A percentile compares a stretch with the other conserved stretches of the same genome.
Conservation (phyloP, 768 basidiomycete species). For the Pisolithus albus region DNA sequence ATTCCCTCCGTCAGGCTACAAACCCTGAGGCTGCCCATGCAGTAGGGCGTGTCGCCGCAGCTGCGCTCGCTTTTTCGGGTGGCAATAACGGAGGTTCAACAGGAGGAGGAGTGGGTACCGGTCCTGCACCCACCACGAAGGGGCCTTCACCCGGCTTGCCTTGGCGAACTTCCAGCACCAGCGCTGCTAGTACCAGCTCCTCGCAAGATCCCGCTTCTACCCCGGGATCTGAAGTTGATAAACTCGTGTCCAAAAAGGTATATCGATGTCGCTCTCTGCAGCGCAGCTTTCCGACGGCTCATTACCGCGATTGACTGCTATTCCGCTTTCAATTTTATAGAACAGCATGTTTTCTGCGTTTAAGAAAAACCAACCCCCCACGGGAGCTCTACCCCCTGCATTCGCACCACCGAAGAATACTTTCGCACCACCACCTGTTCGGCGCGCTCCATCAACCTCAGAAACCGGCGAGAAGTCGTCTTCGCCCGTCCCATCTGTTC, state of each 20-base stretch:
- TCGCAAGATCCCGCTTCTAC: conserved; percentile 11
- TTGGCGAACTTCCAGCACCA: conserved; percentile 6
- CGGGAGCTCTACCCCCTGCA: conserved; percentile 33
- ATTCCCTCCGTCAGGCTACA: conserved; percentile 23
- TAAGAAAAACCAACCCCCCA: conserved; percentile 33
- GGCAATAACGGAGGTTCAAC: neutral
- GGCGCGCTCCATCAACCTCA: conserved; percentile 25
- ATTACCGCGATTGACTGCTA: neutral
- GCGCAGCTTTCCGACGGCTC: conserved; percentile 17
- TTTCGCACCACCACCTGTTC: conserved; percentile 49
- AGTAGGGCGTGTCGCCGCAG: conserved; percentile 53
- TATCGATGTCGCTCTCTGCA: conserved; percentile 17
- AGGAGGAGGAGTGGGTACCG: neutral
- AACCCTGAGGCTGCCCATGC: conserved; percentile 37
- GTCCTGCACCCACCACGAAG: neutral
- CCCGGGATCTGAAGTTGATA: conserved; percentile 20
- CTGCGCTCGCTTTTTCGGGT: conserved; percentile 39
- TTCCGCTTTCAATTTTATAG: conserved; percentile 1
- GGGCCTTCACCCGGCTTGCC: conserved; percentile 12
- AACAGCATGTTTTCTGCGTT: conserved; percentile 17
- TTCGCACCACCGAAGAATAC: conserved; percentile 37
- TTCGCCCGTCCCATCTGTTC: conserved; percentile 19
- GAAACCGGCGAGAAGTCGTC: conserved; percentile 7
- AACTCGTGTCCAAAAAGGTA: conserved; percentile 23
- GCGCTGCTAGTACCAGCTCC: conserved; percentile 19